These are phyloP conservation scores for Neurospora discreta DNA, from an alignment of 495 filamentous ascomycete genomes.

Conservation along the genomic window DNA sequence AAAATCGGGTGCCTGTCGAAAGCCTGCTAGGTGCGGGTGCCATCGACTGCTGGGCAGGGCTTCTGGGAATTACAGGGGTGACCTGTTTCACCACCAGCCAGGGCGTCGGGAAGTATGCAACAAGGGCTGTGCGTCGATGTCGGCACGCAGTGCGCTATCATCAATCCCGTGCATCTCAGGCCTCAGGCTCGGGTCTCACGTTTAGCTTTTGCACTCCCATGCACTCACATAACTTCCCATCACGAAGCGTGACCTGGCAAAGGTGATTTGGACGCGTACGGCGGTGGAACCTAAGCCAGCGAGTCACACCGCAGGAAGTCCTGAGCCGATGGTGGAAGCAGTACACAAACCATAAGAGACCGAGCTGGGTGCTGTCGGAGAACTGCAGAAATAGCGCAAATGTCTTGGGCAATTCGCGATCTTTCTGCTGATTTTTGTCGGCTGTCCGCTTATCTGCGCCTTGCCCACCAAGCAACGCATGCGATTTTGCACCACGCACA, in stretches of 20 bases:
- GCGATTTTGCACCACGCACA: slow-evolving; percentile 5
- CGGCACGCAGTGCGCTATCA: slow-evolving; percentile 19
- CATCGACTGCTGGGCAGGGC: slow-evolving; percentile 8
- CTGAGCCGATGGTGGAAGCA: slow-evolving; percentile 13
- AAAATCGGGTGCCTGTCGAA: slow-evolving; percentile 23
- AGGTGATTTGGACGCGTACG: not conserved
- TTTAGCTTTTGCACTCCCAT: not conserved
- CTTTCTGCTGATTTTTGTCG: not conserved
- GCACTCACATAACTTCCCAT: not conserved
- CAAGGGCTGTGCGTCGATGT: slow-evolving; percentile 17
- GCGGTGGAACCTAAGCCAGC: slow-evolving; percentile 3
- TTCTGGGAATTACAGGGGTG: slow-evolving; percentile 24
- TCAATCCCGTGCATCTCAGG: not conserved
- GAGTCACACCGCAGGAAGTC: slow-evolving; percentile 1
- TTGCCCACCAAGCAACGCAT: slow-evolving; percentile 2
- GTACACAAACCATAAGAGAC: not conserved
- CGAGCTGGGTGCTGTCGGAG: slow-evolving; percentile 3
- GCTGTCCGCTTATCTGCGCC: not conserved
- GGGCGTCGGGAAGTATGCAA: slow-evolving; percentile 22
- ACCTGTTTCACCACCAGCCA: slow-evolving; percentile 31
- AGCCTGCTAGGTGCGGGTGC: slow-evolving; percentile 18
- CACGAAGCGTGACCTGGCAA: not conserved
- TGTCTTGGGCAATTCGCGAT: slow-evolving; percentile 2
- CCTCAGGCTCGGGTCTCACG: not conserved
- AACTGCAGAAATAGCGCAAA: slow-evolving; percentile 14